These are phyloP conservation scores for Spathaspora arborariae DNA, from an alignment of 805 yeast genomes.

Conservation along the genomic window DNA sequence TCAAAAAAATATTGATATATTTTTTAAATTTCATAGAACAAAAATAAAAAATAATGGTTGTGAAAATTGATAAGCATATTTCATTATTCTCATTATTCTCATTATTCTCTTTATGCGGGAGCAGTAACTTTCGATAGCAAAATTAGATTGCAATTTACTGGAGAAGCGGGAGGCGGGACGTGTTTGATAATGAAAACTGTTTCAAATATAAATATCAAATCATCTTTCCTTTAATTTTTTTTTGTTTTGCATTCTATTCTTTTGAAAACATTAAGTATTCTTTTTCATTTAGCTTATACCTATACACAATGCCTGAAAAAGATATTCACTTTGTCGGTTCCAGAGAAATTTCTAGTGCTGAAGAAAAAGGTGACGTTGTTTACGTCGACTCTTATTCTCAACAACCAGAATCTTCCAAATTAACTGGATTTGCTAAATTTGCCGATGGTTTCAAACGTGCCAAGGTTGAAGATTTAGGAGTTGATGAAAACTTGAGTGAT, in stretches of 20 bases:
- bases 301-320: conserved; percentile 32
- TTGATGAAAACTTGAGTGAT: conserved; percentile 29
- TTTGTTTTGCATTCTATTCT: neutral
- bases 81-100: neutral
- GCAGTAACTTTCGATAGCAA: neutral
- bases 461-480: conserved; percentile 32
- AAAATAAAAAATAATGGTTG: neutral
- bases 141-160: neutral
- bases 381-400: conserved; percentile 10
- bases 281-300: too few relatives aligned
- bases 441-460: conserved; percentile 22
- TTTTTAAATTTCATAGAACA: neutral
- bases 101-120: too few relatives aligned
- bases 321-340: conserved; percentile 40
- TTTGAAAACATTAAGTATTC: neutral
- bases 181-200: neutral
- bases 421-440: conserved; percentile 18
- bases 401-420: conserved; percentile 6
- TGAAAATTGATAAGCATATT: neutral
- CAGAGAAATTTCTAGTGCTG: conserved; percentile 30
- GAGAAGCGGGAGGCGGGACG: neutral
- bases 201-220: neutral
- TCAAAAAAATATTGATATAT: too few relatives aligned
- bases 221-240: neutral
- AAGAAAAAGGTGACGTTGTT: conserved; percentile 21